Conservation (phyloP, 2,329 filamentous ascomycete species). For the Penicillium sp. region DNA sequence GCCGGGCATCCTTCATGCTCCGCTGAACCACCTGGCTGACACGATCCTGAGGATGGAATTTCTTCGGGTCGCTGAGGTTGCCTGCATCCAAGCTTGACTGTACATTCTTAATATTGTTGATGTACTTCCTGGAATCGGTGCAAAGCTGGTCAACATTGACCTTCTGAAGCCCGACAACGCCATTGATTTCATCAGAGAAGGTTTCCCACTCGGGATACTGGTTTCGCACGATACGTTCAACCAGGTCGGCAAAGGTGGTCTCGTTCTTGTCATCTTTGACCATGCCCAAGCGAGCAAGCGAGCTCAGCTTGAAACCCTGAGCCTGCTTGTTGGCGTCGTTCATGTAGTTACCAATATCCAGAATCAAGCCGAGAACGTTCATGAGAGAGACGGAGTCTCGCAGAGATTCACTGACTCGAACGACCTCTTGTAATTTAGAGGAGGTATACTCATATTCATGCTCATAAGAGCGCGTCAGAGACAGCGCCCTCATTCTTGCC, state of each 20-base stretch:
- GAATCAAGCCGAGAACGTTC: conserved; percentile 92
- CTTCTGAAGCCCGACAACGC: conserved; percentile 80
- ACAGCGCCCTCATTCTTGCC: conserved; percentile 88
- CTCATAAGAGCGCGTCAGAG: conserved; percentile 82
- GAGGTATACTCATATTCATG: conserved; percentile 90
- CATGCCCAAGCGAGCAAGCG: conserved; percentile 89
- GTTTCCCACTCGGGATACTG: conserved; percentile 96
- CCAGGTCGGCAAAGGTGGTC: conserved; percentile 90
- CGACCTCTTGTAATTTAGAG: conserved; percentile 81
- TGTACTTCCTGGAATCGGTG: conserved; percentile 85
- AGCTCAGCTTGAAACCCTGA: conserved; percentile 95
- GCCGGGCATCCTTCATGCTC: conserved; percentile 92
- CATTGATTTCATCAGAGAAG: conserved; percentile 81
- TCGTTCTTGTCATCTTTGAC: conserved; percentile 99
- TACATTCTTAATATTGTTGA: conserved; percentile 91
- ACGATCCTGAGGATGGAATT: conserved; percentile 96
- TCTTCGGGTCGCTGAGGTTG: conserved; percentile 93
- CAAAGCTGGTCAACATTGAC: conserved; percentile 93
- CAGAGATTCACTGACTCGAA: conserved; percentile 83
- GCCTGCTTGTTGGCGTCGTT: conserved; percentile 99
- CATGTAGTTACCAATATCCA: conserved; percentile 99
- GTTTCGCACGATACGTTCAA: conserved; percentile 93
- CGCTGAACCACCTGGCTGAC: conserved; percentile 89
- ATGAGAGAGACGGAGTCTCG: conserved; percentile 91
- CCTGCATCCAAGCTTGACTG: conserved; percentile 90